A percentile compares a stretch with the other conserved stretches of the same genome.
These are phyloP conservation scores for Corylus americana DNA, from an alignment of 306 rosid genomes.

Conservation along the genomic window DNA sequence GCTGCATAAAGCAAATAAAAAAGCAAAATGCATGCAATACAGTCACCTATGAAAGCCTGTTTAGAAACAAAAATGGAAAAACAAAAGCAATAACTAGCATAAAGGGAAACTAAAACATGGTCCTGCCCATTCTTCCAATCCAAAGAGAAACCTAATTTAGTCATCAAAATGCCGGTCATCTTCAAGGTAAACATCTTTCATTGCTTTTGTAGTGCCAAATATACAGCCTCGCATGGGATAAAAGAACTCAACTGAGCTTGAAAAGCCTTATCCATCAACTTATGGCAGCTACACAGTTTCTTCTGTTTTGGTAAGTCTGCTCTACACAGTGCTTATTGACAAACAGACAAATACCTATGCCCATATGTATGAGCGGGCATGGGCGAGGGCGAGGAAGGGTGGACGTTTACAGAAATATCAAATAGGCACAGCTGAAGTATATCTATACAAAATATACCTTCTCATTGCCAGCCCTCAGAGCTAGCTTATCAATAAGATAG, in stretches of 20 bases:
- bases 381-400: not conserved
- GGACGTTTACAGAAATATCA: constrained; percentile 5
- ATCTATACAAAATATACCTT: constrained; percentile 53
- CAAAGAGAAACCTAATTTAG: not conserved
- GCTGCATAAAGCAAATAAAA: constrained; percentile 1
- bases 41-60: not conserved
- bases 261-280: not conserved
- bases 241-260: not conserved
- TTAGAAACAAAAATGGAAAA: not conserved
- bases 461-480: constrained; percentile 99
- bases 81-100: not conserved
- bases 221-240: not conserved
- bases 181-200: not conserved
- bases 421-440: constrained; percentile 4
- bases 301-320: not conserved
- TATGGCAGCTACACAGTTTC: not conserved
- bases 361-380: no score
- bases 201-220: constrained; percentile 1
- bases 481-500: constrained; percentile 95
- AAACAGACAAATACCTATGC: not conserved
- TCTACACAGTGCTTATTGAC: not conserved
- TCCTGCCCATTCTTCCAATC: not conserved
- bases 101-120: not conserved
- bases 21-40: not conserved
- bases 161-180: not conserved